phyloP scores from a whole-genome alignment of 345 rosid genomes.

The Pugionium cornutum region DNA sequence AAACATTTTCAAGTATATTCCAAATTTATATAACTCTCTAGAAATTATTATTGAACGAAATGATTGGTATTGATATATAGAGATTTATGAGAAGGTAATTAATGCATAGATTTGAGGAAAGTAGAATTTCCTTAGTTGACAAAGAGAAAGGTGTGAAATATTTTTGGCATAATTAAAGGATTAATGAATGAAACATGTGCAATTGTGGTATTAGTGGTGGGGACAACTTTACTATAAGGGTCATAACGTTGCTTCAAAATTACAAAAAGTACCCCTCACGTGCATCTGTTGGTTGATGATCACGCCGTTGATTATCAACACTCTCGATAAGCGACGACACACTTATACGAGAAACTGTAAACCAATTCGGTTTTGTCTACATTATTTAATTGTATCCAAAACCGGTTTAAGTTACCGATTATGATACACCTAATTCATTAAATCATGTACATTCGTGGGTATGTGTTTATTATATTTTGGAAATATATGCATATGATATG shows the following conservation, averaged over 20 bases:
- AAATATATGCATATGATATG: too few species aligned
- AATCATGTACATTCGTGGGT: background rate
- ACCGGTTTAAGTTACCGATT: constrained; percentile 6
- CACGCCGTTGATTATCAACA: constrained; percentile 35
- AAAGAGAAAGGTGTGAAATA: constrained; percentile 6
- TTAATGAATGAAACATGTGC: constrained; percentile 37
- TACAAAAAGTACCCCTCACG: constrained; percentile 40
- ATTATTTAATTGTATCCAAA: background rate
- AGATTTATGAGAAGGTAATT: constrained; percentile 5
- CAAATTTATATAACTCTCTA: background rate
- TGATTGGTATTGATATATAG: background rate
- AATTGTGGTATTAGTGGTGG: constrained; percentile 44
- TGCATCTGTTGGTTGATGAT: constrained; percentile 39
- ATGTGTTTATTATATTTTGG: background rate
- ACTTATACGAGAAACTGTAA: background rate
- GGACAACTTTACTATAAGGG: constrained; percentile 30
- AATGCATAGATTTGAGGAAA: background rate
- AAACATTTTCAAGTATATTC: background rate
- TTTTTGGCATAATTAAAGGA: constrained; percentile 15
- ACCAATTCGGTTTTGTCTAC: constrained; percentile 14
- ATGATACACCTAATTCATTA: background rate
- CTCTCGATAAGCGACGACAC: constrained; percentile 17
- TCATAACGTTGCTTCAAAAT: constrained; percentile 28
- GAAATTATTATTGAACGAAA: background rate
- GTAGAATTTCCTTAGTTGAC: constrained; percentile 21